Base-by-base conservation (phyloP, 2,329 filamentous ascomycete species). In the Hirsutella minnesotensis region DNA sequence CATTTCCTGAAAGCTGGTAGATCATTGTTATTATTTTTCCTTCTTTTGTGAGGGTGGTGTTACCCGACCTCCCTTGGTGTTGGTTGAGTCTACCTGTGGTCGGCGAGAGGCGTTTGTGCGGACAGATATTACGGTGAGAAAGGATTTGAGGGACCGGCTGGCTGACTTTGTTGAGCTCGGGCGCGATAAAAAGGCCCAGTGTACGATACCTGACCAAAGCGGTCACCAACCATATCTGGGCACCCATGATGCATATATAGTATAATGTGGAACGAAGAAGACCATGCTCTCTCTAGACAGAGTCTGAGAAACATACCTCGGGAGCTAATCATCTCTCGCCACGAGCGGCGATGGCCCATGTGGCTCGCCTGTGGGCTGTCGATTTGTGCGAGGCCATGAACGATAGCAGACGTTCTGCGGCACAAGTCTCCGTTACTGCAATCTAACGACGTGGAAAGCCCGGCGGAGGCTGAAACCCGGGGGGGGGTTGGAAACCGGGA, bases 401-500 rank as follows among this genome's bases (percentile, higher is more conserved):
- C n/a, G n/a, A n/a, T n/a, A n/a, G n/a, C n/a, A n/a, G n/a, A n/a
- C n/a, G n/a, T n/a, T n/a, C n/a, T n/a, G n/a, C n/a, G 24, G 24
- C 7, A 7, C 24, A 27, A 7, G 7, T 27, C 12, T 27, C 12
- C 24, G 7, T 3, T 4, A 21, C 15, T 20, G 7, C 12, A 13
- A 22, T 18, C 43, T 21, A 40, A 22, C 62, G 57, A 36, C 61
- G 57, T 31, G 54, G 58, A 46, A 64, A 67, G 18, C 66, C 66
- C 7, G 67, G 38, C 21, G 63, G 57, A 27, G 60, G 56, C 36
- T 53, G 59, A 47, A 66, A 68, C 21, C 67, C 67, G 9, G 68
- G 67, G 15, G 68, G 68, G 10, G 68, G 66, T 47, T 67, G 65
- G 47, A 70, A 70, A 2, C 66, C 67, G 5, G 65, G 64, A 37